These are phyloP conservation scores for Diaporthe ampelina DNA, from an alignment of 2,329 filamentous ascomycete genomes.

Conservation along the genomic window DNA sequence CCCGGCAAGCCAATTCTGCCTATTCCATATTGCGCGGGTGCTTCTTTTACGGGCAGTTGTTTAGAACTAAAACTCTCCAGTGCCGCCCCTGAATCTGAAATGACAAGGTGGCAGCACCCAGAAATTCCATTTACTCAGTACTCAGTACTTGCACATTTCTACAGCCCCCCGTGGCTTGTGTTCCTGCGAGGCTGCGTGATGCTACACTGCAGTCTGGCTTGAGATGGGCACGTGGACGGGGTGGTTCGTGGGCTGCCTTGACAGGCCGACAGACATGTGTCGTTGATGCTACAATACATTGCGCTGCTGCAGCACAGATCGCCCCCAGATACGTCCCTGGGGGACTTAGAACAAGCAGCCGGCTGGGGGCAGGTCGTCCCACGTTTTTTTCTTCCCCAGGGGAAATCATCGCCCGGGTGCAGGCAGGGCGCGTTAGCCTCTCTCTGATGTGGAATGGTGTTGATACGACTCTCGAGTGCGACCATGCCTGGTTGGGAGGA, in stretches of 20 bases:
- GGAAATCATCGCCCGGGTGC: neutral
- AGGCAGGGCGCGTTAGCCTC: conserved; percentile 25
- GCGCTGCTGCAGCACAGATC: neutral
- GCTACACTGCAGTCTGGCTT: conserved; percentile 4
- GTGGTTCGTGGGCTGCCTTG: neutral
- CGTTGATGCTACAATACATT: conserved; percentile 15
- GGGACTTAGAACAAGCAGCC: neutral
- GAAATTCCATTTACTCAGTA: neutral
- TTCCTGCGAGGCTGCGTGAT: conserved; percentile 23
- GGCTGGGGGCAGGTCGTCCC: neutral
- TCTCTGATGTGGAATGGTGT: conserved; percentile 28
- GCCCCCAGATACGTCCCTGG: neutral
- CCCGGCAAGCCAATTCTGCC: conserved; percentile 1
- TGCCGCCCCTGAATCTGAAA: conserved; percentile 11
- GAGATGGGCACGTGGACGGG: conserved; percentile 6
- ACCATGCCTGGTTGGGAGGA: conserved; percentile 11
- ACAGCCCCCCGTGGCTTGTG: conserved; percentile 2
- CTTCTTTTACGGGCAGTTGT: neutral
- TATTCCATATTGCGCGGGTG: neutral
- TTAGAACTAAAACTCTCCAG: neutral
- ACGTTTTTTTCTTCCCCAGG: neutral
- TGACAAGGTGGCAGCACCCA: neutral
- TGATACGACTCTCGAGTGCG: neutral
- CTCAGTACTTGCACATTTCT: neutral
- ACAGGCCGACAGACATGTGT: neutral